Base-by-base conservation (phyloP, 352 stramenopile species). In the Phytophthora syringae region DNA sequence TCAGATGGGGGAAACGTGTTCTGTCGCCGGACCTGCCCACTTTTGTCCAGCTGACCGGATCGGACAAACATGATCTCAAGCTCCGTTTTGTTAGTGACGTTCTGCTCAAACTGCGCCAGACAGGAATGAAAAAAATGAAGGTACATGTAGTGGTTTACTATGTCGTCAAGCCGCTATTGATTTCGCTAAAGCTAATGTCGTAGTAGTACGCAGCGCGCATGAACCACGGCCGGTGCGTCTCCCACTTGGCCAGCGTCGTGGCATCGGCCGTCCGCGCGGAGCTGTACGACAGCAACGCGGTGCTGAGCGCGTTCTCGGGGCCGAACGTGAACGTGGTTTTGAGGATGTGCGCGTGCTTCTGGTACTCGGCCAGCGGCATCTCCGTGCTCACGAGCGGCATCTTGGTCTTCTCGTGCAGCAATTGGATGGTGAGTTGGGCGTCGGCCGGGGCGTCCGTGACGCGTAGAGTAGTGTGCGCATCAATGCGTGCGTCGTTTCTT, bases 141-240 rank as follows among this genome's bases (percentile, higher is more conserved):
- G n/a, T 7, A 12, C 7, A 42, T 18, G 55, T 63, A 9, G 34
- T 32, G 55, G 15, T 63, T n/a, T 63, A 49, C 36, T 56, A 55
- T 42, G 44, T 63, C 3, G 42, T 62, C 18, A 62, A 37, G 32
- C 30, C 32, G n/a, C n/a, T n/a, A n/a, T n/a, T n/a, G n/a, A n/a
- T n/a, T n/a, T n/a, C n/a, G n/a, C n/a, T n/a, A n/a, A n/a, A n/a
- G n/a, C n/a, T n/a, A n/a, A n/a, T 88, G 65, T 88, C 76, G 64
- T 90, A 91, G 69, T 89, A 89, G 75, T 88, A 91, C 45, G 77
- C 78, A 54, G 62, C 75, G 28, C 80, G 77, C 63, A 78, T 77
- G 61, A 83, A 89, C 68, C 73, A 86, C 21, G 80, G 80, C 11
- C 77, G 77, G 49, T 62, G 60, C 6, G 60, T 58, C 7, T 58